Base-by-base conservation (phyloP, 2,329 filamentous ascomycete species). In the Tothia fuscella region DNA sequence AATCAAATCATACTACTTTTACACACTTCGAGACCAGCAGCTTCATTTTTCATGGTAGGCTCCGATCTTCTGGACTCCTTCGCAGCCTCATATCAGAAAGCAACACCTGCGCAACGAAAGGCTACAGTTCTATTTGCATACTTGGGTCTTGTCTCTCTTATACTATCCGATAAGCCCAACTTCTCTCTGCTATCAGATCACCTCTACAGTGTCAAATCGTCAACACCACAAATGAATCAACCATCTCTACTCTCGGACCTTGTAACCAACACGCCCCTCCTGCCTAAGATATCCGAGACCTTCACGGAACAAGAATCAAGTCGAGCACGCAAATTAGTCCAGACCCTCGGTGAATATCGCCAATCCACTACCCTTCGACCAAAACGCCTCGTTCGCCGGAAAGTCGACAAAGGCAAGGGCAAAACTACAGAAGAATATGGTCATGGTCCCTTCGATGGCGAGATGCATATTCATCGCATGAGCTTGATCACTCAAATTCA, bases 401-500 rank as follows among this genome's bases (percentile, higher is more conserved):
- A 72, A 53, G 55, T 74, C 4, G 71, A 78, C 50, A 86, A 84
- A 58, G 79, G 80, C 24, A 87, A 86, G 55, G 66, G 62, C 5
- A 61, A 57, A 47, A 59, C 55, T 7, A 43, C 42, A 17, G 51
- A 60, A 17, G 53, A 53, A 4, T 56, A 54, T 44, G 58, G 56
- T 2, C 56, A 64, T 42, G 53, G 54, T 3, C 50, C 53, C 7
- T 53, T 63, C n/a, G n/a, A n/a, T 38, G 62, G 60, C 6, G 66
- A 70, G 32, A 65, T 88, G 25, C 84, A 91, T 53, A 65, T 89
- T 17, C 86, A 94, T 59, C 78, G 71, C 31, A 81, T 93, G 75
- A 88, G 82, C 51, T 75, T 89, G 37, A 77, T 96, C 39, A 82
- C 82, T 0, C 85, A 93, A 57, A 72, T 98, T n/a, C 87, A 94